Base-by-base conservation (phyloP, 805 yeast genomes). In the Starmerella lactis-condensi region DNA sequence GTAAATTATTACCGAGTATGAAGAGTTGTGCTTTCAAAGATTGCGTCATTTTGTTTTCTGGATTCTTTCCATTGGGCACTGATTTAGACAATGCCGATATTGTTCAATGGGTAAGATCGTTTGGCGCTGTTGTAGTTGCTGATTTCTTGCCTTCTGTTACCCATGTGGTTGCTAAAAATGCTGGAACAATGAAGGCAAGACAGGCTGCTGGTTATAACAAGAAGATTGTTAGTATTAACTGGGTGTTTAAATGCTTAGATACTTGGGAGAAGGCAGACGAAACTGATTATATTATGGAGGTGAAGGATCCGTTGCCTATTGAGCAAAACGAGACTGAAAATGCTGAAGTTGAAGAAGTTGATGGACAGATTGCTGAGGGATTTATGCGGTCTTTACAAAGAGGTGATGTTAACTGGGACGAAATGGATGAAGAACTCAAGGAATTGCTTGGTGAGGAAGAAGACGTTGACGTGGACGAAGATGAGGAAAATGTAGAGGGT, bases 81-180 rank as follows among this genome's bases (percentile, higher is more conserved):
- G 35, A 32, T 13, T 55, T 77, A 12, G 72, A 75, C 31, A 56
- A 63, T 21, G 89, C 91, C 4, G 93, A 81, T 48, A 77, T 89
- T 26, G 94, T 83, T 2, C 69, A 74, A 15, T 85, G 96, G 95
- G 77, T 85, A 9, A 66, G 67, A 30, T 78, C 83, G 33, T 85
- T 85, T 61, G 98, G 98, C 1, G 95, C 93, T 0, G 61, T 61
- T 2, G 82, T 85, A 6, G 75, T 75, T 1, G 60, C 71, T 3
- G 82, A 78, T 35, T 72, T 76, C 16, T 61, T 66, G 28, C 67
- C 69, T 12, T 58, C 67, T 1, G 83, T 91, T 3, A 89, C 96
- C 0, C 98, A 85, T 52, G 76, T 85, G 3, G 72, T 85, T 12
- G 78, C 94, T 25, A 67, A 73, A 36, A 73, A 73, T 31, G 70